Evolutionary conservation across 345 rosid species (phyloP).

Genomic region (Aethionema arabicum): DNA sequence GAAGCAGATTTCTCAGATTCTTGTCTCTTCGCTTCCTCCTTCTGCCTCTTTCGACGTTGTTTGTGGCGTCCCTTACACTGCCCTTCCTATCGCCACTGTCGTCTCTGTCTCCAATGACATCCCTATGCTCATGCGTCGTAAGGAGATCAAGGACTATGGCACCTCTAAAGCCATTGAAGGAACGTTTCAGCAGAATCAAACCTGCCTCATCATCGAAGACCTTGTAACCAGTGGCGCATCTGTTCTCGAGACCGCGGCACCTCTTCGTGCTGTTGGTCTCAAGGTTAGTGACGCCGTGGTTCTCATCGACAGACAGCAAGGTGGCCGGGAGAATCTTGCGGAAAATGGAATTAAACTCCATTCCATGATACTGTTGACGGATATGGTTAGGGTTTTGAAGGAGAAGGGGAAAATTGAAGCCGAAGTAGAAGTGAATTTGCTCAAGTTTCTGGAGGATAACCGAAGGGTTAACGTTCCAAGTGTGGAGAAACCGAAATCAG

Average conservation of each 20-base stretch:
- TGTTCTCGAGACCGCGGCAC: constrained; percentile 86
- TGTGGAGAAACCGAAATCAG: constrained; percentile 37
- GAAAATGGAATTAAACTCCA: constrained; percentile 77
- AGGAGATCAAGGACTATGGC: constrained; percentile 86
- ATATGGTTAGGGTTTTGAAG: constrained; percentile 83
- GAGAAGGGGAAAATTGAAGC: constrained; percentile 76
- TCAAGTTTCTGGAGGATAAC: constrained; percentile 77
- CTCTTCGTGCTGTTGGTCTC: constrained; percentile 73
- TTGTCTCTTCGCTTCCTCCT: constrained; percentile 64
- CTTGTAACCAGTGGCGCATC: constrained; percentile 90
- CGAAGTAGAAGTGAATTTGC: constrained; percentile 55
- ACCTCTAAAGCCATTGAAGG: constrained; percentile 91
- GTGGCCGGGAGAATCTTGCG: constrained; percentile 80
- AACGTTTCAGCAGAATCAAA: constrained; percentile 48
- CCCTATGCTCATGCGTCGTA: constrained; percentile 95
- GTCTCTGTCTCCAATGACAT: constrained; percentile 60
- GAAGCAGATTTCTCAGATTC: constrained; percentile 64
- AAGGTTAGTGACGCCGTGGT: constrained; percentile 87
- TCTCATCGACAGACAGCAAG: constrained; percentile 87
- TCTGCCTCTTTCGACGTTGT: constrained; percentile 56
- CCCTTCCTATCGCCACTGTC: constrained; percentile 86
- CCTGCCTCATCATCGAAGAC: constrained; percentile 77
- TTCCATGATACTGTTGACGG: constrained; percentile 65
- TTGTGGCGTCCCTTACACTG: constrained; percentile 97
- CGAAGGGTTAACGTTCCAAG: constrained; percentile 63